Evolutionary conservation across 345 rosid species (phyloP), one percentile per base, ranked within the genome.

Genomic region (Rubroshorea leprosula): DNA sequence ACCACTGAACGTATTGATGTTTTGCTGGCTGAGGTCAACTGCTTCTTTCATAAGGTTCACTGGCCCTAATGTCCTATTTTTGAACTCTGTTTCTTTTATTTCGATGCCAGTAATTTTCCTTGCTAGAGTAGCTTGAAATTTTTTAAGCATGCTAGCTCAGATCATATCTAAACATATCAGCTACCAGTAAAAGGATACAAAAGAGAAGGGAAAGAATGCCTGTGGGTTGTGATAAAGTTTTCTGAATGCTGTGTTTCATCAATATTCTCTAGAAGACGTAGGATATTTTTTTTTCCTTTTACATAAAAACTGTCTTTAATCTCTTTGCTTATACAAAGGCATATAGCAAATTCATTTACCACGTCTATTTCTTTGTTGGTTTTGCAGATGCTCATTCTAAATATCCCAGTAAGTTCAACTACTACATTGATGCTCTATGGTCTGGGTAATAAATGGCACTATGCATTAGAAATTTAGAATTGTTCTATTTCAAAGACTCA

Each of bases 301-400:
- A n/a, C n/a, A n/a, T n/a, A n/a, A n/a, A n/a, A n/a, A n/a, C n/a
- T n/a, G n/a, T n/a, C n/a, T n/a, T n/a, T n/a, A n/a, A n/a, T n/a
- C n/a, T n/a, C n/a, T n/a, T n/a, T n/a, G n/a, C n/a, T n/a, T n/a
- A n/a, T n/a, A n/a, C n/a, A n/a, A n/a, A n/a, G n/a, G n/a, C n/a
- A n/a, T n/a, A n/a, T n/a, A n/a, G n/a, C 46, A 49, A 21, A 23
- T 26, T 13, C 31, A 18, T 51, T 57, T 51, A 45, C 46, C 68
- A n/a, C 23, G 19, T 43, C 41, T 15, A 49, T 44, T 65, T 62
- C 25, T 68, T 6, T 54, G 5, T 26, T 73, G 49, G n/a, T 74
- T 72, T 66, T 84, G 89, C 87, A 92, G 98, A 78, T 89, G 61
- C 82, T 86, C 63, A 73, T 89, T 59, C 68, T 89, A 43, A 83